Evolutionary conservation across 495 filamentous ascomycete species (phyloP), one percentile per base, ranked within the genome.

Genomic region (Penicillium bovifimosum): DNA sequence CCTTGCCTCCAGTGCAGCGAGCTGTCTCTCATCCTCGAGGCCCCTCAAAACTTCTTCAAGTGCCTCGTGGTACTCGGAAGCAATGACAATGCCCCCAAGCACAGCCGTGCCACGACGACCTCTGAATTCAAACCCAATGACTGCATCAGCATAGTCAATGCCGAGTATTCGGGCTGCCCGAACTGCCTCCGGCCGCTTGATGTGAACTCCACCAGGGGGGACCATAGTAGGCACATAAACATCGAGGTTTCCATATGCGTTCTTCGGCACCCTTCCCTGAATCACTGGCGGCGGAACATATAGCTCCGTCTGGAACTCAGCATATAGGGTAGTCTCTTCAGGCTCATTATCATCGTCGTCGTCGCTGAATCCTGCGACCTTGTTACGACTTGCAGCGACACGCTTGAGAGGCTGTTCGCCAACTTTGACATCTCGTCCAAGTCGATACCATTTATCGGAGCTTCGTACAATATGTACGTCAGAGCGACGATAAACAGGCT

Each of bases 141-240:
- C 82, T 13, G 95, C 93, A 36, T 89, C 86, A 27, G 88, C 88
- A 57, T 85, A 95, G 68, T 97, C 92, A 31, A 97, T 75, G 0
- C 88, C 86, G 3, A 96, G 62, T 7, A 95, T 73, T 47, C 77
- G 81, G 17, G 90, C 90, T 1, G 91, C 91, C 33, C 77, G 77
- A 5, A 78, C 73, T n/a, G 87, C 84, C 31, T 85, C 76, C 24
- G 82, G 76, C 59, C 86, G 78, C 40, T 65, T 71, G 45, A 91
- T 73, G 63, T 99, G 88, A 33, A 77, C 75, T 1, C 85, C 93
- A 11, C 93, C 95, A 11, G 76, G 65, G 0, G 93, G 93, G 7
- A 96, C 75, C 93, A 99, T 99, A 54, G 82, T 90, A 1, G 91
- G 86, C 9, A 93, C 88, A 63, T 92, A 97, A 20, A 97, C 61